Conservation (phyloP, 2,329 filamentous ascomycete genomes). For the Myotisia sp. region DNA sequence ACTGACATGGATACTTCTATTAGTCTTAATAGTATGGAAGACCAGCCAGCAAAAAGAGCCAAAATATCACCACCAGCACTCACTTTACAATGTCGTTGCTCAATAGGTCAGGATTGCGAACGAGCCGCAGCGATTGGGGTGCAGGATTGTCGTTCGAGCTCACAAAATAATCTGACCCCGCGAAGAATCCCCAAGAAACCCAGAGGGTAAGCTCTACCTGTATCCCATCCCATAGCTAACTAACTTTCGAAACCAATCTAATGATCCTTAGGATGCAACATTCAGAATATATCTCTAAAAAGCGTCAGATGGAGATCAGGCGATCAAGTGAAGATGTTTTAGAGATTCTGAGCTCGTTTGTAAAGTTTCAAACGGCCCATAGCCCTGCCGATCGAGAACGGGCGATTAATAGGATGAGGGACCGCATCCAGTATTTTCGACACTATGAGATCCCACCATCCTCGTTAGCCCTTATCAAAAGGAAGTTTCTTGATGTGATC, state of each 20-base stretch:
- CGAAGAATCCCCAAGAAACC: too few species aligned
- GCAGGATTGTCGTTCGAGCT: conserved; percentile 9
- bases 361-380: background rate
- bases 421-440: conserved; percentile 8
- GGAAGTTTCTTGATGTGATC: conserved; percentile 7
- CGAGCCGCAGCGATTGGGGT: conserved; percentile 8
- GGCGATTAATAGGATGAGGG: conserved; percentile 7
- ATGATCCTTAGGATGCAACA: background rate
- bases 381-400: background rate
- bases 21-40: too few species aligned
- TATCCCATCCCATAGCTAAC: background rate
- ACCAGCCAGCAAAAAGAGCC: background rate
- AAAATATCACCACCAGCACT: background rate
- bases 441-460: conserved; percentile 7
- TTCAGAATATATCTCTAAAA: conserved; percentile 4
- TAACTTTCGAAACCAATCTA: background rate
- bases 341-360: conserved; percentile 5
- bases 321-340: conserved; percentile 5
- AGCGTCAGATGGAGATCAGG: conserved; percentile 3
- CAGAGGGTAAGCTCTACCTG: too few species aligned
- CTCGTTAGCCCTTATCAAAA: conserved; percentile 2
- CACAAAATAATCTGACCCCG: too few species aligned
- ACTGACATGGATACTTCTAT: too few species aligned
- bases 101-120: conserved; percentile 8
- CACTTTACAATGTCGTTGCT: conserved; percentile 11